Base-by-base conservation (phyloP, 306 rosid genomes). In the Vigna angularis region DNA sequence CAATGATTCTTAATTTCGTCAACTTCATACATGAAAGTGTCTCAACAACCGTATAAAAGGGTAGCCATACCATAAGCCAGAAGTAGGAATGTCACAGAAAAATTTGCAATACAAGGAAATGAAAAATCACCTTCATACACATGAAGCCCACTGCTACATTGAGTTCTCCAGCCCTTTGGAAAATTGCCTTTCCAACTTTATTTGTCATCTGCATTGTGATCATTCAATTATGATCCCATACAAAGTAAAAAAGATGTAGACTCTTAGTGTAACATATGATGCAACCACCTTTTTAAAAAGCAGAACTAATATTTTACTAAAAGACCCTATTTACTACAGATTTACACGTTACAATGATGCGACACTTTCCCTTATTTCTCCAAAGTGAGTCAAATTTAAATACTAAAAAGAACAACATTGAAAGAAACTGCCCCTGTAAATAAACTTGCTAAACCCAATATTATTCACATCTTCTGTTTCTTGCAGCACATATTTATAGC, bases 141-240 rank as follows among this genome's bases (percentile, higher is more conserved):
- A 94, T 81, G 85, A 94, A 90, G 72, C 96, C 90, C 73, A 91
- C 97, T 22, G 94, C 90, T 57, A 90, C 81, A 82, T 88, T 87
- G 61, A 94, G 97, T 80, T 94, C 96, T 79, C 97, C 97, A 3
- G 98, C 97, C 65, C 70, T 90, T 55, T 72, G 83, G 85, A 90
- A 91, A 59, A 94, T 58, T 49, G 91, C 87, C 72, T 84, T 94
- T 66, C 98, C 98, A 36, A 89, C 72, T 82, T 89, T 87, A 78
- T 94, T 94, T 70, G 97, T 91, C 98, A 94, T 91, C 98, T 94
- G 87, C 82, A 78, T 5, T 70, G 69, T 68, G 44, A 73, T 57
- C 36, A 74, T 30, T 70, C n/a, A 30, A 69, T 70, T n/a, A 34
- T 34, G 50, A 69, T 48, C 13, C 62, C 11, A 49, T 49, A 36